Percentiles rank a stretch among this genome's conserved stretches.
Evolutionary conservation across 805 yeast genomes (phyloP).

Genomic region (Lachancea cidri): DNA sequence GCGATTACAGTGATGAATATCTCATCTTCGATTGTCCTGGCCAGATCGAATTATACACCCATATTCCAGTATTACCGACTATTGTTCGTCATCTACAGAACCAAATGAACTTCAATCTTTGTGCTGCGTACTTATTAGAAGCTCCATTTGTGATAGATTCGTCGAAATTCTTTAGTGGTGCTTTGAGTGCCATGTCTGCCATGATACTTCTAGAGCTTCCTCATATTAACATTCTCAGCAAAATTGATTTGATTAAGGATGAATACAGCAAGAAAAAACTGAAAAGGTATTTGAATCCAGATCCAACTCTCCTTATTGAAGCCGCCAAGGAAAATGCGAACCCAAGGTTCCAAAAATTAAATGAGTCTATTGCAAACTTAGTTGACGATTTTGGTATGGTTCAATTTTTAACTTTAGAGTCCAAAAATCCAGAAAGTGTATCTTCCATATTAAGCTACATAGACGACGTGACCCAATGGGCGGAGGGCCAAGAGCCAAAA

Average conservation of each 20-base stretch:
- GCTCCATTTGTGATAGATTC: constrained; percentile 91
- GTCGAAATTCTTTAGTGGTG: constrained; percentile 92
- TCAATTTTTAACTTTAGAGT: constrained; percentile 86
- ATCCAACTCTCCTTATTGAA: constrained; percentile 65
- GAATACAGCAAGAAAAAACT: constrained; percentile 69
- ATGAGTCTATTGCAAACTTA: constrained; percentile 76
- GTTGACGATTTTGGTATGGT: constrained; percentile 99
- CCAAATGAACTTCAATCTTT: constrained; percentile 75
- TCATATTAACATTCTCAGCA: constrained; percentile 84
- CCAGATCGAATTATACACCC: constrained; percentile 91
- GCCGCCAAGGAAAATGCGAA: constrained; percentile 46
- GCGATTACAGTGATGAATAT: constrained; percentile 92
- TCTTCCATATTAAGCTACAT: constrained; percentile 82
- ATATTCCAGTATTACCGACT: constrained; percentile 87
- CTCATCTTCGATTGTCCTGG: constrained; percentile 96
- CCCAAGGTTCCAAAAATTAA: constrained; percentile 64
- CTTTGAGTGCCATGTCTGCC: constrained; percentile 95
- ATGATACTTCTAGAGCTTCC: constrained; percentile 95
- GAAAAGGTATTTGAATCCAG: constrained; percentile 85
- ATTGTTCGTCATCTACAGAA: constrained; percentile 80
- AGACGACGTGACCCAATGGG: constrained; percentile 98
- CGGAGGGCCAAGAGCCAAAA: constrained; percentile 92
- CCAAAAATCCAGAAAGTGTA: constrained; percentile 68
- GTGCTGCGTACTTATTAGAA: constrained; percentile 89
- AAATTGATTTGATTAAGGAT: constrained; percentile 79